phyloP scores from a whole-genome alignment of 108 stramenopile species.

The Nitzschia sp. region DNA sequence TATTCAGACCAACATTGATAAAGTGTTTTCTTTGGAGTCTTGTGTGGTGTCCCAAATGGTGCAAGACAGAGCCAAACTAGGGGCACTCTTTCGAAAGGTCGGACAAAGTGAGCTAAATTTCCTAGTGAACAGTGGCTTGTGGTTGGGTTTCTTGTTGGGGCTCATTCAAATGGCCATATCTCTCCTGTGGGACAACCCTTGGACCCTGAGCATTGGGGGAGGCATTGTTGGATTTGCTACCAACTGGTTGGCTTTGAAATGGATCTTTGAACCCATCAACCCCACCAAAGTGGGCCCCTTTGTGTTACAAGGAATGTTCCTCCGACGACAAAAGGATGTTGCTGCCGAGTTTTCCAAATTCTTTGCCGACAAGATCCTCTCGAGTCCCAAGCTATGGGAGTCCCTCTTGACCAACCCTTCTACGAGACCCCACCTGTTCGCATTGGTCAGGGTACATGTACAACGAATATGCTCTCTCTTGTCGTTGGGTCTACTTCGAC shows the following conservation, averaged over 20 bases:
- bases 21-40: slow-evolving; percentile 66
- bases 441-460: slow-evolving; percentile 61
- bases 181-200: slow-evolving; percentile 93
- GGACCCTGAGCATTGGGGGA: slow-evolving; percentile 87
- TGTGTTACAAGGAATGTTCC: slow-evolving; percentile 89
- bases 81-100: slow-evolving; percentile 74
- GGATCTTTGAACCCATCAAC: slow-evolving; percentile 93
- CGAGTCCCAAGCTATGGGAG: slow-evolving; percentile 72
- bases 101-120: slow-evolving; percentile 83
- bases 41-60: slow-evolving; percentile 90
- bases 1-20: slow-evolving; percentile 75
- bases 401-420: slow-evolving; percentile 73
- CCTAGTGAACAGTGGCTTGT: slow-evolving; percentile 85
- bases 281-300: slow-evolving; percentile 90
- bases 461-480: slow-evolving; percentile 47
- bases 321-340: slow-evolving; percentile 86
- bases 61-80: slow-evolving; percentile 70
- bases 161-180: slow-evolving; percentile 91
- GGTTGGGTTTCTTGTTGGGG: slow-evolving; percentile 92
- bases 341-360: slow-evolving; percentile 78
- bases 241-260: slow-evolving; percentile 91
- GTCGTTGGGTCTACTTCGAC: slow-evolving; percentile 49
- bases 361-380: slow-evolving; percentile 81
- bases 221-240: slow-evolving; percentile 89
- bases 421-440: slow-evolving; percentile 61